Percentiles rank a stretch among this genome's conserved stretches.
Evolutionary conservation across 2,329 filamentous ascomycete genomes (phyloP).

Genomic region (Aspergillus sp.): DNA sequence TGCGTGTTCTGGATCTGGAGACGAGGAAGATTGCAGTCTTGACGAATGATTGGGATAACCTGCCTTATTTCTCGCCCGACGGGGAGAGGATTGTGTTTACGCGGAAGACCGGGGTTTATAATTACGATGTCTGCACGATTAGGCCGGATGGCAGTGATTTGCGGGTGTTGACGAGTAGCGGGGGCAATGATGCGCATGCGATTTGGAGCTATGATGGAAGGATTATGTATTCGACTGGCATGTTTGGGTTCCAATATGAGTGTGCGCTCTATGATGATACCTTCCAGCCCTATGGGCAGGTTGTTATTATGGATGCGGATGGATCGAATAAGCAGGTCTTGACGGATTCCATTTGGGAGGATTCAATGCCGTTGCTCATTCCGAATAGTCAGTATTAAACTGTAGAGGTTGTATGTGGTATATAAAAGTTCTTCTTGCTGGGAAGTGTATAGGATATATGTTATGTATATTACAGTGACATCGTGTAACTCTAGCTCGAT

Average conservation of each 20-base stretch:
- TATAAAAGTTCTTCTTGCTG: background rate
- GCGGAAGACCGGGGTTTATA: conserved; percentile 32
- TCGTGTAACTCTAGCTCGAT: no score
- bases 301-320: conserved; percentile 46
- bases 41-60: conserved; percentile 42
- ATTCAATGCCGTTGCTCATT: conserved; percentile 30
- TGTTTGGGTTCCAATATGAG: conserved; percentile 48
- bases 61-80: conserved; percentile 42
- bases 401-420: no score
- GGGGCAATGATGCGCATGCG: conserved; percentile 47
- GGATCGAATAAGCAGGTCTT: conserved; percentile 33
- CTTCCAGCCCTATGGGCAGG: conserved; percentile 49
- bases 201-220: conserved; percentile 45
- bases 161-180: conserved; percentile 32
- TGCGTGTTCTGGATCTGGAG: conserved; percentile 30
- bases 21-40: conserved; percentile 32
- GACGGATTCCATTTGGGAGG: conserved; percentile 33
- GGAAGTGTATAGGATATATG: background rate
- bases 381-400: background rate
- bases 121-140: conserved; percentile 46
- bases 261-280: conserved; percentile 43
- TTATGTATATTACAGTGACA: no score
- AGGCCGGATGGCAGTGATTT: conserved; percentile 42
- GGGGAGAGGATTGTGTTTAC: conserved; percentile 43
- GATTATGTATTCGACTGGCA: conserved; percentile 44